Conservation (phyloP, 768 basidiomycete genomes). For the Dacryopinax spathularia region DNA sequence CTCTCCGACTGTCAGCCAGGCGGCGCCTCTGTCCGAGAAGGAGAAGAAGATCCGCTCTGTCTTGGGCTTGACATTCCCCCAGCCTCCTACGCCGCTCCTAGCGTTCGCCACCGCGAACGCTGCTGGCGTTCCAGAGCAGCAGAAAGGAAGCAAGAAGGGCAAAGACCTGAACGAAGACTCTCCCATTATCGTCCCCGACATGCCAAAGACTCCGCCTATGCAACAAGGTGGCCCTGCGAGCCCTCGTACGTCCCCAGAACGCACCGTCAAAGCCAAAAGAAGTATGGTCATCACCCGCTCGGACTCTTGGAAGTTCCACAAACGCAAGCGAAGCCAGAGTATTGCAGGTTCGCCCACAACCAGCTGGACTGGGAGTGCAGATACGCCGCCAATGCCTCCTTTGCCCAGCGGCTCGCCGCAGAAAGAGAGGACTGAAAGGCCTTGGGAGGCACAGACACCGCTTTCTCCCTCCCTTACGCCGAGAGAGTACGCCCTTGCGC, state of each 20-base stretch:
- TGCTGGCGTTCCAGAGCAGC: background rate
- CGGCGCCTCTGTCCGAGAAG: background rate
- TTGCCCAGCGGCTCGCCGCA: background rate
- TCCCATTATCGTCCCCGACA: background rate
- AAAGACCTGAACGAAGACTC: background rate
- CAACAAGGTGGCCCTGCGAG: background rate
- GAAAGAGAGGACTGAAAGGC: background rate
- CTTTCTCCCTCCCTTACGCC: background rate
- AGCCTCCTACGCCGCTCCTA: background rate
- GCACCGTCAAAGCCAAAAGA: background rate
- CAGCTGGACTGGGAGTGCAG: background rate
- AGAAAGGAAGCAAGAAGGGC: background rate
- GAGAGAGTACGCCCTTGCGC: background rate
- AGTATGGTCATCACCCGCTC: background rate
- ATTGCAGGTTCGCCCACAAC: background rate
- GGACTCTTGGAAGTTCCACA: background rate
- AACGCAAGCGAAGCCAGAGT: background rate
- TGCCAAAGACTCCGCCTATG: background rate
- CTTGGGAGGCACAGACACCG: background rate
- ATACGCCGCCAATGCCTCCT: background rate
- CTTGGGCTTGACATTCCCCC: background rate
- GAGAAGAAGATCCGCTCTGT: constrained; percentile 1
- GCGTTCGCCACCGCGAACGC: background rate
- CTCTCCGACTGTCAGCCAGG: background rate
- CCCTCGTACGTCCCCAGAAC: background rate